Base-by-base conservation (phyloP, 1,139 yeast species). In the Kazachstania sp. region DNA sequence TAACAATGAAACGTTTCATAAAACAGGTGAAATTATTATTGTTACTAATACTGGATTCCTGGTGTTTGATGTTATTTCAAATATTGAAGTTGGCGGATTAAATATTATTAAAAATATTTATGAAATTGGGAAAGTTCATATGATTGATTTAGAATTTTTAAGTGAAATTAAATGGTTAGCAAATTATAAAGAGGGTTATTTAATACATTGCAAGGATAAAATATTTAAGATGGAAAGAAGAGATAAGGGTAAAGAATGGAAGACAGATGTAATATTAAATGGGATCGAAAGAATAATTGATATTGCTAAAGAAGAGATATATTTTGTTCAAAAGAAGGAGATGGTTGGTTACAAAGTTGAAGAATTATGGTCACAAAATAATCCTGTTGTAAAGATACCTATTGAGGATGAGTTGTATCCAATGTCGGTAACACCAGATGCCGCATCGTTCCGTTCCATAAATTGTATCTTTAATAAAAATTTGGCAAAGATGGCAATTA, bases 331-430 rank as follows among this genome's bases (percentile, higher is more conserved):
- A 38, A 54, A 49, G 2, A 55, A 54, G 11, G 45, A 50, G 11
- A 49, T 57, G 8, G 20, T 55, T 6, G 42, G 55, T 4, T 57
- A 49, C 47, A 48, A 50, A 32, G 20, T 62, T 11, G 56, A 55
- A 3, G 55, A 55, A 32, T 44, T 64, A 16, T 59, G 64, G 63
- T 54, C 52, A 8, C 47, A 44, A 7, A 46, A 51, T 32, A 38
- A 47, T 4, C 51, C 52, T 4, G 32, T 45, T 4, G 48, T 58
- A 11, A 48, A 52, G 4, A 45, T 54, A 1, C 52, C 53, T 8
- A 48, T 60, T 3, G 54, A 54, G 11, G 65, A 58, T 19, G 63
- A 61, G 35, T 51, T 54, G 39, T 63, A 63, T 41, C 68, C 68
- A 3, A 50, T 61, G 9, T 51, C 59, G 7, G 47, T 61, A 2